Percentiles rank a stretch among this genome's conserved stretches.
Evolutionary conservation across 2,329 filamentous ascomycete genomes (phyloP).

Genomic region (Paramyrothecium sp.): DNA sequence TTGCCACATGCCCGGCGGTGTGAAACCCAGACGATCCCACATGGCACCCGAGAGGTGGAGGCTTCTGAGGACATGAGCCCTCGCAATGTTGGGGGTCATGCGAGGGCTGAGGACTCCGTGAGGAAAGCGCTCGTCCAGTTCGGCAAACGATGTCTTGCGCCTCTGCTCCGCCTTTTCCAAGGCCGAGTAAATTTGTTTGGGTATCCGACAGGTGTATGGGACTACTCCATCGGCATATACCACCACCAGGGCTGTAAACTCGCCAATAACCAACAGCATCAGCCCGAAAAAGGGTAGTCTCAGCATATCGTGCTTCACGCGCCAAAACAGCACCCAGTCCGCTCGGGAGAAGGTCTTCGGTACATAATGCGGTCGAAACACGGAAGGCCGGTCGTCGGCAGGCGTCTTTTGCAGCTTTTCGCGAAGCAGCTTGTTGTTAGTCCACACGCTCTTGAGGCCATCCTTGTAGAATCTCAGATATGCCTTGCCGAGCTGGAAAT

Average conservation of each 20-base stretch:
- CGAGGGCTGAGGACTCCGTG: constrained; percentile 33
- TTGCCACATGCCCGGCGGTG: constrained; percentile 50
- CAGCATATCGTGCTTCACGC: constrained; percentile 70
- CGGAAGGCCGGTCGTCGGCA: constrained; percentile 51
- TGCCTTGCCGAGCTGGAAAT: constrained; percentile 65
- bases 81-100: constrained; percentile 25
- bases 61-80: constrained; percentile 38
- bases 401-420: constrained; percentile 42
- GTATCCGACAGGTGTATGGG: constrained; percentile 80
- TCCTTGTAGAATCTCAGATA: constrained; percentile 87
- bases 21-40: constrained; percentile 50
- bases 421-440: constrained; percentile 58
- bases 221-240: constrained; percentile 68
- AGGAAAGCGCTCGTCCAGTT: constrained; percentile 29
- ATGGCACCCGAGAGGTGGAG: constrained; percentile 43
- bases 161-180: constrained; percentile 54
- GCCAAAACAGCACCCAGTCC: constrained; percentile 67
- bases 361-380: constrained; percentile 30
- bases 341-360: constrained; percentile 51
- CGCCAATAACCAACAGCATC: constrained; percentile 75
- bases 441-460: constrained; percentile 72
- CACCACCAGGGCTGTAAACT: constrained; percentile 81
- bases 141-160: constrained; percentile 47
- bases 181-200: constrained; percentile 64
- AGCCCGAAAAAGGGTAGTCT: constrained; percentile 77